Percentiles rank a stretch among this genome's conserved stretches.
Evolutionary conservation across 768 basidiomycete species (phyloP).

Genomic region (Daedalea quercina): DNA sequence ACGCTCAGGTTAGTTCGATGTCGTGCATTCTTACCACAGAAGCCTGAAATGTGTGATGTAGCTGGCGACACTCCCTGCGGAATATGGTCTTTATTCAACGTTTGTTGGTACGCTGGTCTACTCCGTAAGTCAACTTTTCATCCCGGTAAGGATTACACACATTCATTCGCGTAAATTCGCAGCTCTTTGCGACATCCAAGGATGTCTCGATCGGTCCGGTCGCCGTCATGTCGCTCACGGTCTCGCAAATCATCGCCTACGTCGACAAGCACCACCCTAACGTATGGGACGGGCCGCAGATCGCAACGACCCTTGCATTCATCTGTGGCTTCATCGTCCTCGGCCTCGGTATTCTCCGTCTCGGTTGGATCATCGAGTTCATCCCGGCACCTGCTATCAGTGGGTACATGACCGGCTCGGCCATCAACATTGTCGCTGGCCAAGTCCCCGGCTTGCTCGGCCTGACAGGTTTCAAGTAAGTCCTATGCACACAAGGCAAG

Average conservation of each 20-base stretch:
- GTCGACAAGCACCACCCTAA: slow-evolving; percentile 49
- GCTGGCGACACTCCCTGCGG: slow-evolving; percentile 77
- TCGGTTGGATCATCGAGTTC: slow-evolving; percentile 95
- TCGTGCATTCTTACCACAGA: background rate
- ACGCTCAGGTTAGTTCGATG: slow-evolving; percentile 49
- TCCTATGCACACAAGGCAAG: slow-evolving; percentile 1
- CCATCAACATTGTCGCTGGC: slow-evolving; percentile 81
- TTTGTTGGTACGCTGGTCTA: slow-evolving; percentile 85
- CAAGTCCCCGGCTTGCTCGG: slow-evolving; percentile 92
- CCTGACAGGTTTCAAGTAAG: slow-evolving; percentile 76
- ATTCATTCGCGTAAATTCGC: slow-evolving; percentile 2
- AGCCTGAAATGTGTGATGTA: slow-evolving; percentile 19
- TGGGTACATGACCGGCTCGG: slow-evolving; percentile 97
- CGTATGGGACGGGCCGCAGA: slow-evolving; percentile 61
- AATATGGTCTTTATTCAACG: slow-evolving; percentile 93
- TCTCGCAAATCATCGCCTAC: slow-evolving; percentile 69
- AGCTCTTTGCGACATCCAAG: slow-evolving; percentile 96
- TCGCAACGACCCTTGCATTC: slow-evolving; percentile 81
- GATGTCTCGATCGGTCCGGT: slow-evolving; percentile 99
- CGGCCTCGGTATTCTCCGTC: slow-evolving; percentile 77
- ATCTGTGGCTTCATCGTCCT: slow-evolving; percentile 89
- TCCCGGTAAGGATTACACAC: background rate
- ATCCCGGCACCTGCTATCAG: slow-evolving; percentile 82
- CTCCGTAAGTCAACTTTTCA: slow-evolving; percentile 44
- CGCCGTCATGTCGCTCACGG: slow-evolving; percentile 93